These are phyloP conservation scores for Triticum monococcum DNA, from an alignment of 176 grass and related monocot genomes.

Conservation along the genomic window DNA sequence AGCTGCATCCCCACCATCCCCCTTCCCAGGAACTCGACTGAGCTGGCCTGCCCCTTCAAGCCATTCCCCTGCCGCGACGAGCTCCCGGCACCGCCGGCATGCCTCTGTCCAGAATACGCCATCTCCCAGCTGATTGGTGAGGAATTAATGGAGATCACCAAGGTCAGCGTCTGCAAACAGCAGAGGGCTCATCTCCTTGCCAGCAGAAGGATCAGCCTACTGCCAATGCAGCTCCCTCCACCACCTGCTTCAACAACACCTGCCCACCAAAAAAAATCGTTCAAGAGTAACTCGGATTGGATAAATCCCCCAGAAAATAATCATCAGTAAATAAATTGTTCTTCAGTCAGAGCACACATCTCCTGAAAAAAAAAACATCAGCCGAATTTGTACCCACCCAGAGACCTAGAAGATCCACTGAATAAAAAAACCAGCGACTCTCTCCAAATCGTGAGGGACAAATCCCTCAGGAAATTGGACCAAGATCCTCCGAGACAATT, in stretches of 20 bases:
- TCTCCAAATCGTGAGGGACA: conserved; percentile 22
- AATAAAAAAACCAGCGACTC: background rate
- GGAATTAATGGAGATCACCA: background rate
- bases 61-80: conserved; percentile 49
- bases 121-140: conserved; percentile 20
- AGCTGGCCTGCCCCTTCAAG: conserved; percentile 59
- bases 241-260: background rate
- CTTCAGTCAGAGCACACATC: background rate
- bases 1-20: conserved; percentile 78
- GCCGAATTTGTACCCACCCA: background rate
- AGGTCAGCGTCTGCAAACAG: conserved; percentile 3
- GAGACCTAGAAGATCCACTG: conserved; percentile 13
- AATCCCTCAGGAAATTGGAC: conserved; percentile 3
- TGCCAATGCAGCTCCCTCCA: background rate
- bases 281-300: background rate
- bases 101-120: conserved; percentile 57
- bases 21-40: conserved; percentile 75
- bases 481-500: background rate
- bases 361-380: background rate
- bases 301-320: background rate
- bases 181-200: background rate
- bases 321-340: conserved; percentile 7
- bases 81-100: conserved; percentile 57
- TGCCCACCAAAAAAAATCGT: background rate
- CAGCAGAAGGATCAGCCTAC: conserved; percentile 16